Evolutionary conservation across 106 monocot genomes (phyloP), one percentile per base, ranked within the genome.

Genomic region (Dioscorea zingiberensis): DNA sequence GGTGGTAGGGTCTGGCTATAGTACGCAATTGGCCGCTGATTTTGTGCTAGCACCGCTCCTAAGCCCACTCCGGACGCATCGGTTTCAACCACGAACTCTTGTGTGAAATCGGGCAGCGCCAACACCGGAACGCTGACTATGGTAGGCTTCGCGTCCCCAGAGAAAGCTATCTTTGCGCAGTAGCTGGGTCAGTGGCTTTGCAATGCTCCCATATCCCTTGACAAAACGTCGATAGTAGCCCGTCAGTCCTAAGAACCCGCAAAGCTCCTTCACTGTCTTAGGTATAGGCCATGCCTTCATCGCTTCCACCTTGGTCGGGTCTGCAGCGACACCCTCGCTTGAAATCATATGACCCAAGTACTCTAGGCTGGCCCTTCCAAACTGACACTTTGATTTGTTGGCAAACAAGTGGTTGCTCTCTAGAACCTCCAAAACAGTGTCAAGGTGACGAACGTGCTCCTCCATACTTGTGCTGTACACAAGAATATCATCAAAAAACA

Each of bases 321-420:
- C 65, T 8, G 3, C 0, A 0, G 8, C 25, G 2, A 73, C 54
- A 3, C 64, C 65, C n/a, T 44, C 58, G 59, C 3, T 25, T 25
- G 59, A 59, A 25, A 59, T 55, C 9, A 59, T 59, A 59, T 59
- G 59, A 4, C 59, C 59, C 21, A 59, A 27, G 25, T 59, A 59
- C 59, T 59, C 59, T 5, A 59, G 9, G 12, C 7, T 6, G 55
- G 11, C 21, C n/a, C 21, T 55, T 5, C 55, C 55, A 18, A 55
- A 55, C 12, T 5, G 6, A 18, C 55, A 59, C 26, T 59, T 59
- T 25, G 22, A 4, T 5, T 47, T 47, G 46, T 47, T 47, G 46
- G 46, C 46, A 47, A 13, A 8, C 46, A 47, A 13, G 7, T 47
- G 46, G 13, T 47, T 7, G 9, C 13, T 13, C 46, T 13, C 9